Conservation (phyloP, 306 rosid genomes). For the Cucurbita moschata region DNA sequence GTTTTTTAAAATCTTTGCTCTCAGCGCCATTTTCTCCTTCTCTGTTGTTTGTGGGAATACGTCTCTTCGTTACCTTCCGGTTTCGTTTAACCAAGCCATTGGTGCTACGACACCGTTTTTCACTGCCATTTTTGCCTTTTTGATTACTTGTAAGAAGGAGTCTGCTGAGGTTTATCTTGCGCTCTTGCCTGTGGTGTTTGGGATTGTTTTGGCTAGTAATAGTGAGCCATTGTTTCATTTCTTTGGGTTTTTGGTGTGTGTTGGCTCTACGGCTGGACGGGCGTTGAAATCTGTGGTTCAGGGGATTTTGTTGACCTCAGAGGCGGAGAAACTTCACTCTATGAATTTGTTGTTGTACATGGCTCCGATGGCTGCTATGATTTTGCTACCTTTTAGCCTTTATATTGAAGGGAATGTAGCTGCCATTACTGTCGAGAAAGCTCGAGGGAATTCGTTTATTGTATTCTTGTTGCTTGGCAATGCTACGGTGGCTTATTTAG, state of each 20-base stretch:
- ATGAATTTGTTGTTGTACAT: slow-evolving; percentile 55
- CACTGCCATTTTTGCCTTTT: slow-evolving; percentile 48
- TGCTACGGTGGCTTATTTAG: slow-evolving; percentile 63
- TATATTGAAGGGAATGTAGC: slow-evolving; percentile 54
- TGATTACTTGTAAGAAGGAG: slow-evolving; percentile 51
- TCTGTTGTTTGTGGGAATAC: slow-evolving; percentile 71
- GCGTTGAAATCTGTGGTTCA: slow-evolving; percentile 64
- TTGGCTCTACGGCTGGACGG: slow-evolving; percentile 58
- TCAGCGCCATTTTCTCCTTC: slow-evolving; percentile 46
- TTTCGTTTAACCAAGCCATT: slow-evolving; percentile 56
- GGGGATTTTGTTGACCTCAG: slow-evolving; percentile 47
- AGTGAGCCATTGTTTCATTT: slow-evolving; percentile 55
- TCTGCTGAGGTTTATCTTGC: slow-evolving; percentile 47
- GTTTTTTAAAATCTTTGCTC: slow-evolving; percentile 50
- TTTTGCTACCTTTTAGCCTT: slow-evolving; percentile 40
- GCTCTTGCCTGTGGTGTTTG: slow-evolving; percentile 44
- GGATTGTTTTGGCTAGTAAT: slow-evolving; percentile 47
- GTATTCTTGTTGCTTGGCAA: slow-evolving; percentile 42
- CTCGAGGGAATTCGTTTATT: slow-evolving; percentile 29
- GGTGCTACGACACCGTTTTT: slow-evolving; percentile 65
- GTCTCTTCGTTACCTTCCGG: slow-evolving; percentile 47
- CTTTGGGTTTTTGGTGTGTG: slow-evolving; percentile 46
- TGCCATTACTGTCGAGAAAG: slow-evolving; percentile 30
- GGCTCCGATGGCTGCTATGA: slow-evolving; percentile 60
- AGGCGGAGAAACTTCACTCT: slow-evolving; percentile 55